Conservation (phyloP, 345 rosid species). For the Eucalyptus pauciflora region DNA sequence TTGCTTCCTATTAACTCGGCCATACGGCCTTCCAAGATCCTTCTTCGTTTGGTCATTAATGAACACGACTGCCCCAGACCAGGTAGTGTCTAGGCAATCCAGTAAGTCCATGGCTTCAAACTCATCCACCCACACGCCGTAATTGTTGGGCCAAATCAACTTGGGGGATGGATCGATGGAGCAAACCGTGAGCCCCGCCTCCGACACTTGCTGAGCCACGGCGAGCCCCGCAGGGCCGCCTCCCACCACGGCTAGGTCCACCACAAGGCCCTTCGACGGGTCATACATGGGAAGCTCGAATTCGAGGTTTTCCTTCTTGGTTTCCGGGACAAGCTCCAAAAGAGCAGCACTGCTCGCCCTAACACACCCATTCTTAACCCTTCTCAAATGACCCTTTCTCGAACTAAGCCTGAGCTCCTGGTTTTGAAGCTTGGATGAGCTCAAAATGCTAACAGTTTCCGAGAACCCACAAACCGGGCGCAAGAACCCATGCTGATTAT, state of each 20-base stretch:
- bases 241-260: conserved; percentile 91
- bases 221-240: conserved; percentile 99
- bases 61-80: conserved; percentile 92
- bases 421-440: conserved; percentile 21
- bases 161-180: conserved; percentile 82
- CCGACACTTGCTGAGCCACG: conserved; percentile 89
- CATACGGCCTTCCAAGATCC: conserved; percentile 75
- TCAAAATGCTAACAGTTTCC: conserved; percentile 26
- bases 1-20: conserved; percentile 89
- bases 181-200: conserved; percentile 88
- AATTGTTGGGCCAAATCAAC: conserved; percentile 97
- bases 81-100: conserved; percentile 89
- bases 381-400: conserved; percentile 21
- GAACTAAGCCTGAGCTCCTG: conserved; percentile 31
- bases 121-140: conserved; percentile 99
- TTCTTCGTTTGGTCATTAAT: conserved; percentile 43
- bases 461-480: conserved; percentile 48
- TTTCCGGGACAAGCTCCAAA: conserved; percentile 84
- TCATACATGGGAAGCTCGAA: conserved; percentile 81
- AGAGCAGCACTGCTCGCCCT: conserved; percentile 50
- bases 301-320: conserved; percentile 79
- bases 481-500: conserved; percentile 54
- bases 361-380: conserved; percentile 10
- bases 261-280: conserved; percentile 39
- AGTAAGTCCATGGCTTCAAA: conserved; percentile 96